These are phyloP conservation scores for Pestalotiopsis sp. DNA, from an alignment of 2,329 filamentous ascomycete species.

Conservation along the genomic window DNA sequence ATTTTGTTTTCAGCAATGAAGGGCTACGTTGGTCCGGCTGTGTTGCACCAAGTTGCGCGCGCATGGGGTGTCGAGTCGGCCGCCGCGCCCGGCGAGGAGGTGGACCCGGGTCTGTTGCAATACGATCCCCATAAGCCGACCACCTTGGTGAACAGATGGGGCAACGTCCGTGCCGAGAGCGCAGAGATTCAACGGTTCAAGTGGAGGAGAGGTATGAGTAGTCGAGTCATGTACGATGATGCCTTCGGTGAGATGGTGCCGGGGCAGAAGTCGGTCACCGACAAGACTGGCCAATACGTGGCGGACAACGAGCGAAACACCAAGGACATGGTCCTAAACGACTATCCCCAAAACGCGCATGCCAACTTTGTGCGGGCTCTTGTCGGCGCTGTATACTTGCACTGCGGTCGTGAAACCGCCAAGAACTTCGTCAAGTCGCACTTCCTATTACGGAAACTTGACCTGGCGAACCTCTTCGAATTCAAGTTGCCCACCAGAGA, in stretches of 20 bases:
- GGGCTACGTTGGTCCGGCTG: constrained; percentile 77
- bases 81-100: constrained; percentile 85
- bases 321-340: constrained; percentile 25
- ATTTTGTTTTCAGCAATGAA: constrained; percentile 85
- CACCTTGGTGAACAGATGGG: constrained; percentile 50
- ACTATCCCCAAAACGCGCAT: constrained; percentile 50
- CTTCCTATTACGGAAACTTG: constrained; percentile 77
- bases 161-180: constrained; percentile 54
- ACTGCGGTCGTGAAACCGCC: constrained; percentile 76
- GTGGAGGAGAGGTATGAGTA: constrained; percentile 73
- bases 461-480: constrained; percentile 77
- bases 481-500: constrained; percentile 86
- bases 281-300: constrained; percentile 21
- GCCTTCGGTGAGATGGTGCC: constrained; percentile 73
- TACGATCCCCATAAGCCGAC: constrained; percentile 60
- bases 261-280: constrained; percentile 19
- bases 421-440: constrained; percentile 84
- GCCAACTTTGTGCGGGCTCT: constrained; percentile 82
- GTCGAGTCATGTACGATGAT: constrained; percentile 79
- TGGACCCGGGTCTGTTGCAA: constrained; percentile 89
- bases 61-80: constrained; percentile 93
- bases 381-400: constrained; percentile 82
- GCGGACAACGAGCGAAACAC: constrained; percentile 23
- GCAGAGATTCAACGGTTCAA: constrained; percentile 47
- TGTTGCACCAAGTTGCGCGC: constrained; percentile 71